phyloP scores from a whole-genome alignment of 305 asterid genomes.

The Solanum chacoense region DNA sequence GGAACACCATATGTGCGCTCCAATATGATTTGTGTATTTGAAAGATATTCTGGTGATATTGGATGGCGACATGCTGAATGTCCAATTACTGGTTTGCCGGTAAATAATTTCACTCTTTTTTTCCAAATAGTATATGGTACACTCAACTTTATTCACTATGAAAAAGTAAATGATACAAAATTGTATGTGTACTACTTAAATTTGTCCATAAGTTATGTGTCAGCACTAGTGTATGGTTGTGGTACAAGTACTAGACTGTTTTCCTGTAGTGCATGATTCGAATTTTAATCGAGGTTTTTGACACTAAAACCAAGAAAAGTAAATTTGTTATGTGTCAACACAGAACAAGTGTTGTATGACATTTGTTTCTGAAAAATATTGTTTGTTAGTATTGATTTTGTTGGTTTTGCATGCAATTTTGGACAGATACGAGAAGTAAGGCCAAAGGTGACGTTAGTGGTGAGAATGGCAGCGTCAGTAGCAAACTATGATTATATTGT shows the following conservation, averaged over 20 bases:
- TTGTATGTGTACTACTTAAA: background rate
- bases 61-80: slow-evolving; percentile 94
- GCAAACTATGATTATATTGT: slow-evolving; percentile 91
- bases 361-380: background rate
- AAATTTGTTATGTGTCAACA: background rate
- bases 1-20: slow-evolving; percentile 82
- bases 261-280: fast-evolving
- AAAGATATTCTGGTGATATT: slow-evolving; percentile 78
- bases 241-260: no score
- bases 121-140: background rate
- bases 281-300: background rate
- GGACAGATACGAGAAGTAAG: slow-evolving; percentile 71
- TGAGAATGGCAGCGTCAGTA: slow-evolving; percentile 90
- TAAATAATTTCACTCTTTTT: background rate
- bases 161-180: no score
- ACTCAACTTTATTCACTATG: background rate
- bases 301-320: background rate
- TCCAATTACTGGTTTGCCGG: slow-evolving; percentile 79
- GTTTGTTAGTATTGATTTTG: background rate
- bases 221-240: background rate
- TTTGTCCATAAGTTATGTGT: background rate
- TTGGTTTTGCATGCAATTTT: background rate
- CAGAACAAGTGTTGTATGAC: background rate
- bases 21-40: slow-evolving; percentile 74
- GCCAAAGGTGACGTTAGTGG: slow-evolving; percentile 92